Evolutionary conservation across 2,329 filamentous ascomycete species (phyloP), one percentile per base, ranked within the genome.

Genomic region (Diaporthe citrichinensis): DNA sequence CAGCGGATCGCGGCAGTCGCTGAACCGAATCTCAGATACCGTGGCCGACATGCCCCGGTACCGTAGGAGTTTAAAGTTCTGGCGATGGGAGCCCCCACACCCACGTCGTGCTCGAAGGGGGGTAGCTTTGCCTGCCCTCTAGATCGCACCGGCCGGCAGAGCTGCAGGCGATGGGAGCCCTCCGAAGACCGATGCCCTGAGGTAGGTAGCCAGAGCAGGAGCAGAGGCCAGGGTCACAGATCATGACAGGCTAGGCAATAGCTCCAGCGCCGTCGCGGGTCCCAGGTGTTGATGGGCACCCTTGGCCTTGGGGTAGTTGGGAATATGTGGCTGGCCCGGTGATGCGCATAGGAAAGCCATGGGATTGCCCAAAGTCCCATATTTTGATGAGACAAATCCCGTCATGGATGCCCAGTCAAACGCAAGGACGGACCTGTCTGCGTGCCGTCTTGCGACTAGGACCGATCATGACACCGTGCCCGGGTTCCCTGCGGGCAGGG

Each of bases 341-440:
- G 65, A 68, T 68, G 46, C 20, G 25, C 36, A 55, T 62, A 25
- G 58, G 46, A 39, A 49, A 53, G 61, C 59, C 71, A 73, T 73
- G 71, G 71, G 71, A 73, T 55, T 65, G 46, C 61, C 31, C 36
- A 55, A 65, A 73, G 59, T 73, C 36, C 71, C 71, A 73, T 73
- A 41, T 65, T 73, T 62, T 34, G 25, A n/a, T 55, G 46, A 73
- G 65, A 65, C 58, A 65, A 65, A 57, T 73, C 36, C 71, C 61
- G 61, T 73, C 58, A 62, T 73, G 17, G 31, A 39, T 34, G 39
- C 59, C 69, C 34, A 65, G 61, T 55, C 49, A 53, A 69, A 34
- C 65, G 23, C 34, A 55, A 69, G n/a, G 65, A 69, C 34, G 49
- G 49, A 53, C 49, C 31, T 69, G 49, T 17, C 36, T 36, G 49